Base-by-base conservation (phyloP, 2,329 filamentous ascomycete genomes). In the Didymella sp. region DNA sequence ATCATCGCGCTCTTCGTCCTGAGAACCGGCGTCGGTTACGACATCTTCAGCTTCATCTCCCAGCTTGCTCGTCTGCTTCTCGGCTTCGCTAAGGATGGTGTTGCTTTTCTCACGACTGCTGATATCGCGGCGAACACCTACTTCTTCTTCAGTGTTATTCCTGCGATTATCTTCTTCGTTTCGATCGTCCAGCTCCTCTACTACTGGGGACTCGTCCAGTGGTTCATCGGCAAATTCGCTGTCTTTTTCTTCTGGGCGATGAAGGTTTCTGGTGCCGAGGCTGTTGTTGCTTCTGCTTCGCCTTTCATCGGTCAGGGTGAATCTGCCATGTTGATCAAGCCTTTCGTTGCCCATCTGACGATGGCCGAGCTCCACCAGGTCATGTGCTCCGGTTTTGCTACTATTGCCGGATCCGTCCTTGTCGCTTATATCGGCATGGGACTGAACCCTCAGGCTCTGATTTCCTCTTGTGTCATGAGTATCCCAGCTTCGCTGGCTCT, bases 261-360 rank as follows among this genome's bases (percentile, higher is more conserved):
- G 77, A 85, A 86, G 48, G 91, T 96, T 6, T 96, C 92, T 4
- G 93, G 93, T 59, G 91, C 91, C 42, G 93, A 96, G 77, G 92
- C 93, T n/a, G 90, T 96, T 46, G 93, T 96, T 56, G 93, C 93
- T 30, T 90, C 93, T 30, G 92, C 93, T 9, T 96, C 92, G 0
- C 93, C 93, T 8, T 96, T 96, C 78, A 95, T 96, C 70, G 93
- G 93, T 8, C 92, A 96, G 80, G 92, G 93, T 71, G 93, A 96
- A 82, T 95, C 90, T 22, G 92, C 91, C 58, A 96, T 96, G 90
- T 80, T 97, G 70, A 92, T 97, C 76, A 87, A 88, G 51, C 92
- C 92, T 0, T 96, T 96, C 75, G 87, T 96, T 43, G 81, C 90
- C 11, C 88, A 95, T 76, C 85, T 96, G 71, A 97, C 93, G 60